Evolutionary conservation across 2,329 filamentous ascomycete genomes (phyloP).

Genomic region (Arthrobotrys megalospora): DNA sequence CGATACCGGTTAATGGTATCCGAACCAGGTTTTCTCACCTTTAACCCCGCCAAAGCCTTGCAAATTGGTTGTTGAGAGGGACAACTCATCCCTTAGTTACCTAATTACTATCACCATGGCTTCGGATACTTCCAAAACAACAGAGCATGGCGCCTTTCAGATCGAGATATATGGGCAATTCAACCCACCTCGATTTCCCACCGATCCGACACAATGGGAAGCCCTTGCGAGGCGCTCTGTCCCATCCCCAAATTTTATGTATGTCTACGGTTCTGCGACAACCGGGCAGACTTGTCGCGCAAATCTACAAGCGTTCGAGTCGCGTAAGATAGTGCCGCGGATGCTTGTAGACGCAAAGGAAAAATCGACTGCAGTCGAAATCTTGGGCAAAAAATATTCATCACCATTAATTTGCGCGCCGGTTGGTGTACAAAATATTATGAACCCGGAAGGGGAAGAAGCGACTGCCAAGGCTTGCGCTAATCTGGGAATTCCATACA

Average conservation of each 20-base stretch:
- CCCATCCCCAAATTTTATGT: slow-evolving; percentile 53
- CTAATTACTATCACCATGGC: slow-evolving; percentile 5
- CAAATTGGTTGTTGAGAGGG: neutral
- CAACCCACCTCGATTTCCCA: slow-evolving; percentile 56
- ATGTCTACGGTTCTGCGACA: slow-evolving; percentile 56
- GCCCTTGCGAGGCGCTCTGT: slow-evolving; percentile 53
- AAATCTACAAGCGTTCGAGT: slow-evolving; percentile 52
- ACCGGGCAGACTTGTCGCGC: slow-evolving; percentile 52
- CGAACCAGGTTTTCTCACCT: neutral
- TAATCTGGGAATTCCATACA: slow-evolving; percentile 76
- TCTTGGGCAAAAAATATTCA: slow-evolving; percentile 55
- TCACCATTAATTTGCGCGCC: slow-evolving; percentile 70
- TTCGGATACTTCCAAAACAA: slow-evolving; percentile 36
- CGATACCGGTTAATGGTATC: slow-evolving; percentile 36
- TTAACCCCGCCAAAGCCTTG: slow-evolving; percentile 8
- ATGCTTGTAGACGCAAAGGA: slow-evolving; percentile 54
- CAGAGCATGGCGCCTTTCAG: slow-evolving; percentile 55
- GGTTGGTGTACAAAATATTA: slow-evolving; percentile 78
- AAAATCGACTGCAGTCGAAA: slow-evolving; percentile 57
- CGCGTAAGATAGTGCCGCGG: slow-evolving; percentile 54
- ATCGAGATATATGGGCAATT: slow-evolving; percentile 58
- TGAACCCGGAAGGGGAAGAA: slow-evolving; percentile 77
- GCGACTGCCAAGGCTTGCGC: slow-evolving; percentile 76
- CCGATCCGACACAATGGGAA: slow-evolving; percentile 59
- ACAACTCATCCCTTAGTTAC: slow-evolving; percentile 28